Evolutionary conservation across 225 moss, liverwort and hornwort species (phyloP), one percentile per base, ranked within the genome.

Genomic region (Rhytidiadelphus loreus): DNA sequence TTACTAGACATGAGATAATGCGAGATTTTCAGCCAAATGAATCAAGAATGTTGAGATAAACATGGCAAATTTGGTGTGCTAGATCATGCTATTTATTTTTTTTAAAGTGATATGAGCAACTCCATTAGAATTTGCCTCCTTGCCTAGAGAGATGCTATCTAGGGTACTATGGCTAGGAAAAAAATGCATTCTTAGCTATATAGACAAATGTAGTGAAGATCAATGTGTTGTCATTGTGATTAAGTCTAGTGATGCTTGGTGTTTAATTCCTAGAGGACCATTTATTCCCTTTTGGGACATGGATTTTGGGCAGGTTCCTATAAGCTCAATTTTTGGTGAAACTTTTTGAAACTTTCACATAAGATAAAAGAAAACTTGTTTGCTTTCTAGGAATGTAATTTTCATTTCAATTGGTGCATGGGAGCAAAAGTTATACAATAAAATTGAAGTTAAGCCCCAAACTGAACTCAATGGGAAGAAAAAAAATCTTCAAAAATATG

Each of bases 151-250:
- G 17, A 44, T 72, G 9, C 28, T 44, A 44, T 72, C 11, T 44
- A 19, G 30, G 1, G 0, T 73, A 0, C 2, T 2, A 30, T 30
- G 6, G 1, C 30, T 74, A 3, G 3, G 3, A 25, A 25, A 70
- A n/a, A 41, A 25, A 14, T 3, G 8, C 8, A 25, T 14, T 39
- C 3, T 14, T 25, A 30, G 7, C 30, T 48, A 32, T 1, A 30
- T 12, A 20, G 4, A 48, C 1, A 11, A 6, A 46, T 29, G 2
- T 30, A 29, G 2, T 48, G 4, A 30, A 48, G 18, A 48, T 2
- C 0, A 0, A 30, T 0, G 0, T 48, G 32, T 4, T 9, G 48
- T 32, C 9, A 7, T 30, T 48, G 30, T 20, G 10, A 32, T 7
- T 10, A 19, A 19, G 11, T 48, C 13, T 73, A 74, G 1, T 3